phyloP scores from a whole-genome alignment of 2,329 filamentous ascomycete species.

The Microdochium bolleyi region DNA sequence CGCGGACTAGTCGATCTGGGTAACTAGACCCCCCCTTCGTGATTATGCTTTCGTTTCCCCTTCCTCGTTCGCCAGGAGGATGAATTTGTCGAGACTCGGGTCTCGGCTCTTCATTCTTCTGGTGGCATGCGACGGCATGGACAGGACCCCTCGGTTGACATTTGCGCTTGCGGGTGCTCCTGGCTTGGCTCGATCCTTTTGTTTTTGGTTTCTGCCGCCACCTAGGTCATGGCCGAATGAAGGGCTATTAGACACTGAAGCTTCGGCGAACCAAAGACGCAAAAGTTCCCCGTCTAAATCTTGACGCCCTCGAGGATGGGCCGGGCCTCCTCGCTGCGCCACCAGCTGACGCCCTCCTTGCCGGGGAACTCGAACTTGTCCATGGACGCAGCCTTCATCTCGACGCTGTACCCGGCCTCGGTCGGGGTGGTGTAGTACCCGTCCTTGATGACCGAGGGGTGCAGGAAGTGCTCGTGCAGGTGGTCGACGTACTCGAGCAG shows the following conservation, averaged over 20 bases:
- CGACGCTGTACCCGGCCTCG: conserved; percentile 80
- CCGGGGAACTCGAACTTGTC: conserved; percentile 71
- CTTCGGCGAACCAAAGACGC: too few relatives aligned
- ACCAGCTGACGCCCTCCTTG: conserved; percentile 73
- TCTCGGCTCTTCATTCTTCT: too few relatives aligned
- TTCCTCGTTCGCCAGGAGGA: too few relatives aligned
- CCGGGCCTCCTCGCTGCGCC: conserved; percentile 73
- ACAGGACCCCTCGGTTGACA: too few relatives aligned
- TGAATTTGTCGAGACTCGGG: too few relatives aligned
- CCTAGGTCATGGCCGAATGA: too few relatives aligned
- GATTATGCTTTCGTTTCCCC: too few relatives aligned
- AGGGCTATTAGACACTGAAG: not conserved
- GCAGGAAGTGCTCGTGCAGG: conserved; percentile 84
- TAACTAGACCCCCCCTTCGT: conserved; percentile 4
- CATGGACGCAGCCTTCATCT: conserved; percentile 90
- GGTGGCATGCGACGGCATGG: too few relatives aligned
- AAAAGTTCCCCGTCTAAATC: conserved; percentile 25
- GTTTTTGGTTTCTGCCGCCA: too few relatives aligned
- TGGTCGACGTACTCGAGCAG: conserved; percentile 91
- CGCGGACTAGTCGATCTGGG: conserved; percentile 10
- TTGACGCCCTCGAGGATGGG: conserved; percentile 59
- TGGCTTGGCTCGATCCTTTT: too few relatives aligned
- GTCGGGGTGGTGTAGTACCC: conserved; percentile 83
- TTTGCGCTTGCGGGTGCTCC: too few relatives aligned
- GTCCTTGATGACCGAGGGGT: conserved; percentile 72